Evolutionary conservation across 202 grass and related monocot genomes (phyloP).

Genomic region (Setaria viridis): DNA sequence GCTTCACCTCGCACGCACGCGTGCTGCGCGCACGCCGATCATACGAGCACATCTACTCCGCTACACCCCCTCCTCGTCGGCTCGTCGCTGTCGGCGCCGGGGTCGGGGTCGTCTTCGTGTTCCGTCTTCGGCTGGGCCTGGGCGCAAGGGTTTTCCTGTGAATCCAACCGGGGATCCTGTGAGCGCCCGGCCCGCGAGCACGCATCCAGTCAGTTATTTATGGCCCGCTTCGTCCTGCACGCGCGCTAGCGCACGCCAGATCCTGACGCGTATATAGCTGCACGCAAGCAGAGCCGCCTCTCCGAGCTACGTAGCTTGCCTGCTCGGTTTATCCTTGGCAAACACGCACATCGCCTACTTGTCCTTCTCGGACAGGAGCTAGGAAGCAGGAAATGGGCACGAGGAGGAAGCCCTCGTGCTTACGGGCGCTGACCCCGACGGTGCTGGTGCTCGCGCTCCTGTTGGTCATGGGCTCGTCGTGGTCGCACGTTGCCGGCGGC

Average conservation of each 20-base stretch:
- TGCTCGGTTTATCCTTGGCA: not conserved
- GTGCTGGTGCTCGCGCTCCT: conserved; percentile 15
- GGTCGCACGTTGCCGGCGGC: conserved; percentile 10
- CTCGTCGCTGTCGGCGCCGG: not conserved
- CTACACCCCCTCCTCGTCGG: not conserved
- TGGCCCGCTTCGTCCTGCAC: not conserved
- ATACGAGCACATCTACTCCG: not conserved
- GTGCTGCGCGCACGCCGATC: not conserved
- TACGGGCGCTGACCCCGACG: not conserved
- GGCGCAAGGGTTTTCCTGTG: conserved; percentile 50
- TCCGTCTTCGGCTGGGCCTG: not conserved
- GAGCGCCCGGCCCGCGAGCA: not conserved
- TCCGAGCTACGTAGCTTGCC: too few species aligned
- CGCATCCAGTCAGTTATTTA: conserved; percentile 27
- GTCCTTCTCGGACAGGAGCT: not conserved
- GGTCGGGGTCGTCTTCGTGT: not conserved
- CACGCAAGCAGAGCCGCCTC: not conserved
- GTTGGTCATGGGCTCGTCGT: not conserved
- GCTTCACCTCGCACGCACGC: not conserved
- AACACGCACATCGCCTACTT: not conserved
- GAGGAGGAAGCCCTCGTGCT: not conserved
- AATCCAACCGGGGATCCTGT: conserved; percentile 48
- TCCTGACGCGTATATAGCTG: not conserved
- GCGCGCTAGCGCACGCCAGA: not conserved
- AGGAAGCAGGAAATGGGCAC: too few species aligned